Base-by-base conservation (phyloP, 768 basidiomycete genomes). In the Pisolithus sp. region DNA sequence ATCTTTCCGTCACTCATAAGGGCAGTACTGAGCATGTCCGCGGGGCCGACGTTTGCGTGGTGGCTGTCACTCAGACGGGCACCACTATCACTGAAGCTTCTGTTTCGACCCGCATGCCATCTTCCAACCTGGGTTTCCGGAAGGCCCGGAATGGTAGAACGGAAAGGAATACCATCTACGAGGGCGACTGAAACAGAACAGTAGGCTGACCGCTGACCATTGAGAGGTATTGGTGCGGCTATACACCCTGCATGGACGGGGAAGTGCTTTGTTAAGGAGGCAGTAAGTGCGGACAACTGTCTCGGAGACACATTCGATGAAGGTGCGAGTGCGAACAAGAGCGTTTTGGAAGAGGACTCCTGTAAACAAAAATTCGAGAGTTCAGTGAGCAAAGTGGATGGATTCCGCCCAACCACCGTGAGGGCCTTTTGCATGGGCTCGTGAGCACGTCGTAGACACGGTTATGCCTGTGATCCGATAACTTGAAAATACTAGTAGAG, bases 91-190 rank as follows among this genome's bases (percentile, higher is more conserved):
- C 38, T 49, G 50, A 13, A 18, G 46, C 24, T 40, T 59, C 34
- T 65, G 57, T 57, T 69, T 71, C 58, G 75, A 71, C 53, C 77
- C 17, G 83, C 75, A 61, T 86, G 83, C 84, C 83, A 83, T 43
- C 86, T 73, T 26, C 88, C 88, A 12, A 89, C 86, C 59, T 85
- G 83, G 2, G 76, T 65, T 15, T 77, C 70, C n/a, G 70, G 65
- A 44, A 71, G 71, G 10, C 88, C 86, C 1, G 77, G 76, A 49
- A 89, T 77, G 1, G 73, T 74, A 8, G 86, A 87, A n/a, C 76
- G 74, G 59, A 89, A 89, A 1, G 77, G 67, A 1, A 72, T 67
- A 10, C 76, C 76, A 7, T 61, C 48, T 0, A 65, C 53, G 2
- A 71, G 57, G 48, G 80, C 73, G 48, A 85, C 78, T 0, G 80